Evolutionary conservation across 1,284 basidiomycete genomes (phyloP), one percentile per base, ranked within the genome.

Genomic region (Cryptococcus sp.): DNA sequence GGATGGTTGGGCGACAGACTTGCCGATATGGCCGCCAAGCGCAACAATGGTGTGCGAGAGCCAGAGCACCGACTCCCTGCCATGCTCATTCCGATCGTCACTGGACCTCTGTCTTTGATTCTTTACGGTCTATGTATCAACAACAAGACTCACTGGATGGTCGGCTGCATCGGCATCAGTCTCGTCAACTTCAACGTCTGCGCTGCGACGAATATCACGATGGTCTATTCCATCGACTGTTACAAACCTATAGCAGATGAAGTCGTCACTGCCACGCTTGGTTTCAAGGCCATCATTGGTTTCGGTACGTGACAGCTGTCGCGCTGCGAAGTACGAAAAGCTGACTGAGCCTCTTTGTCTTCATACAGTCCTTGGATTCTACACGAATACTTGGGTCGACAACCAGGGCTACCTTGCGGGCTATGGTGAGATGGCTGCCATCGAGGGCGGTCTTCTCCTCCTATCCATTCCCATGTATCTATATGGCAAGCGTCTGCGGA

Each of bases 121-220:
- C 42, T 45, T 19, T 45, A 45, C 22, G 42, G 42, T n/a, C 42
- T 45, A 4, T 45, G 42, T 22, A 45, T 45, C 22, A 22, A 45
- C 6, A 45, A 45, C n/a, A n/a, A 22, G 42, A 45, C 42, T n/a
- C 42, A 45, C 42, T 45, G 42, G 42, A 45, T 45, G 11, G 42
- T 45, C n/a, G 42, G 42, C 42, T 45, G 42, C 22, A 45, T 45
- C 42, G 42, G 42, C 6, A n/a, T 45, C 42, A 45, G 42, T 22
- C 42, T 45, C 42, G 42, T 45, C 42, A 45, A 45, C 22, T 45
- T 45, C 22, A 45, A 45, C 15, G 42, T 45, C 42, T 45, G 42
- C 22, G 42, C 42, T n/a, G 42, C 42, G 15, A 45, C 42, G 3
- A 45, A 45, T n/a, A 45, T 45, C 15, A 22, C 42, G 8, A 19